Base-by-base conservation (phyloP, 2,329 filamentous ascomycete genomes). In the Periglandula ipomoeae region DNA sequence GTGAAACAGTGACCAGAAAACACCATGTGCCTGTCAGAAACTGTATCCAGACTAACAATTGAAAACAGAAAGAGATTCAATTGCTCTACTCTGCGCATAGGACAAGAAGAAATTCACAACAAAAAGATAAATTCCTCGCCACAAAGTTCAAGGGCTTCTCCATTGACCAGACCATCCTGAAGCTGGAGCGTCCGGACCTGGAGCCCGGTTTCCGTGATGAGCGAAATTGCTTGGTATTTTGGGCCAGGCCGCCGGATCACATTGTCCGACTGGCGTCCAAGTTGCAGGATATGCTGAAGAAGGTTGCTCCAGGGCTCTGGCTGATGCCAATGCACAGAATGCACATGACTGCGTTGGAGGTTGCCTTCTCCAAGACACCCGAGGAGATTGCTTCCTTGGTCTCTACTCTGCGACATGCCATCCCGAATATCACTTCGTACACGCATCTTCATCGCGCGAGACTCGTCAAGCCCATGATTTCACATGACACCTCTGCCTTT, bases 261-360 rank as follows among this genome's bases (percentile, higher is more conserved):
- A 73, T 96, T 17, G 73, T 84, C 41, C 68, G 75, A 19, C 68
- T 97, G 50, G 80, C 91, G 3, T 66, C 70, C 2, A 75, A 76
- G 49, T 68, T 96, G 26, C 91, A 96, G 65, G 65, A 74, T 44
- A 75, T 79, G 58, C 70, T 94, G 43, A 71, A 73, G 49, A 67
- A 73, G 19, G 75, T 79, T 19, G 83, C 84, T 13, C 86, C 88
- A 32, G 87, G 75, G 55, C 69, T 95, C 23, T 97, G 91, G 91
- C 73, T 91, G 39, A 94, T 95, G 85, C 89, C 90, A 0, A 67
- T 74, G 9, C 72, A 84, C 47, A 78, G 78, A 51, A 82, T 95
- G 61, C 91, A 97, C 66, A 80, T 95, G 68, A 97, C 91, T 0
- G 78, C 82, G 1, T 74, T 96, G 2, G 91, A 97, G 64, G 71